Conservation (phyloP, 371 early-diverging fungal species). For the Rhizopus delemar region DNA sequence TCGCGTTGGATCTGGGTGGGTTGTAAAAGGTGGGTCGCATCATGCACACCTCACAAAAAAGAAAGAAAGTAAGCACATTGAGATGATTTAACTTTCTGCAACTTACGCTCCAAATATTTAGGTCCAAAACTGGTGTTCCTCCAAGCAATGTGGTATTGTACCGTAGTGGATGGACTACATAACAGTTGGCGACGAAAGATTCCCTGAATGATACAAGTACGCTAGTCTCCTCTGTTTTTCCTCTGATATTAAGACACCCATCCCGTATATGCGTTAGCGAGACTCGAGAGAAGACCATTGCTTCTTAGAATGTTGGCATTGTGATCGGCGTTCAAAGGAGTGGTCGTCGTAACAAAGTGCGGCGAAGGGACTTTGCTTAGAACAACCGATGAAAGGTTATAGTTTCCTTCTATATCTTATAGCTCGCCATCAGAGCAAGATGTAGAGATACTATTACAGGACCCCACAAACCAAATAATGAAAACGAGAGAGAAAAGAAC, state of each 20-base stretch:
- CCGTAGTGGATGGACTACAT: slow-evolving; percentile 9
- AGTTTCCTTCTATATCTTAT: slow-evolving; percentile 7
- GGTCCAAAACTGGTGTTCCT: slow-evolving; percentile 2
- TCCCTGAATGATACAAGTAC: slow-evolving; percentile 13
- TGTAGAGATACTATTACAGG: background rate
- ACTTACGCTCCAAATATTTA: too few relatives aligned
- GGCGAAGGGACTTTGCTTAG: slow-evolving; percentile 10
- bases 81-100: too few relatives aligned
- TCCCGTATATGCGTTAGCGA: slow-evolving; percentile 6
- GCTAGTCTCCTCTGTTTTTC: slow-evolving; percentile 9
- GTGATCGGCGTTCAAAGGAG: slow-evolving; percentile 7
- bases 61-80: too few relatives aligned
- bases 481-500: too few relatives aligned
- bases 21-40: too few relatives aligned
- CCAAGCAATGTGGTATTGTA: slow-evolving; percentile 7
- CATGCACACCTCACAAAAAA: too few relatives aligned
- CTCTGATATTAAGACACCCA: slow-evolving; percentile 2
- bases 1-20: too few relatives aligned
- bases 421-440: slow-evolving; percentile 4
- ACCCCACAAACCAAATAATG: too few relatives aligned
- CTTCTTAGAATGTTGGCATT: too few relatives aligned
- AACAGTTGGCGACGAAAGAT: slow-evolving; percentile 9
- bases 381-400: slow-evolving; percentile 7
- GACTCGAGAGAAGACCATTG: too few relatives aligned
- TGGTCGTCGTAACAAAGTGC: slow-evolving; percentile 15